phyloP scores from a whole-genome alignment of 164 flowering plant species.

The Magnolia sinica region DNA sequence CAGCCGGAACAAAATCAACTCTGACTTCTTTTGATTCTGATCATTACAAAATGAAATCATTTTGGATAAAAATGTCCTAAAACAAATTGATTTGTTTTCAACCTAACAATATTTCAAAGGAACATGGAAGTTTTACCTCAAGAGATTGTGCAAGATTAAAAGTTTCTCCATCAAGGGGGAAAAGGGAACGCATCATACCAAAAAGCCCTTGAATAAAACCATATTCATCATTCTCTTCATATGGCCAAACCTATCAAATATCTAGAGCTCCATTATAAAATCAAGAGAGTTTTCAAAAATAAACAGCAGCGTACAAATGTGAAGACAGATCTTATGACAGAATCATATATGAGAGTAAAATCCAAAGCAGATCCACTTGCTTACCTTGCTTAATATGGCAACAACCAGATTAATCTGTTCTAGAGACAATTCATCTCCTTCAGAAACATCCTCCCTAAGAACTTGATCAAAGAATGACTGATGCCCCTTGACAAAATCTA shows the following conservation, averaged over 20 bases:
- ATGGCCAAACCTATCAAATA: constrained; percentile 81
- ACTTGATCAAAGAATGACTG: constrained; percentile 72
- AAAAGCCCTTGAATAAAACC: constrained; percentile 94
- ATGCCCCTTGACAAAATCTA: constrained; percentile 76
- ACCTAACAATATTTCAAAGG: neutral
- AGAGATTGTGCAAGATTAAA: constrained; percentile 25
- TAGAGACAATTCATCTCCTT: constrained; percentile 60
- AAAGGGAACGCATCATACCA: constrained; percentile 65
- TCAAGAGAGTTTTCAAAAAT: neutral
- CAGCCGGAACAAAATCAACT: constrained; percentile 46
- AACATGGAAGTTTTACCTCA: constrained; percentile 31
- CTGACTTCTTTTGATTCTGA: constrained; percentile 53
- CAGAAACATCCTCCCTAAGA: constrained; percentile 61
- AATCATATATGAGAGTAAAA: neutral
- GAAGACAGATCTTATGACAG: neutral
- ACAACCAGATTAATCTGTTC: constrained; percentile 83
- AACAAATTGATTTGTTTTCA: neutral
- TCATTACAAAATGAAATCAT: neutral
- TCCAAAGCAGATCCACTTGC: too few relatives aligned
- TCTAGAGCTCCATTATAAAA: neutral
- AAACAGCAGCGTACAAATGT: neutral
- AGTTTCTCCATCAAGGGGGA: constrained; percentile 41
- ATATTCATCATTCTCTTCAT: constrained; percentile 78
- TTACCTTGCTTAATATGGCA: constrained; percentile 90
- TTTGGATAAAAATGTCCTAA: neutral